Conservation (phyloP, 345 rosid genomes). For the Hypericum androsaemum region DNA sequence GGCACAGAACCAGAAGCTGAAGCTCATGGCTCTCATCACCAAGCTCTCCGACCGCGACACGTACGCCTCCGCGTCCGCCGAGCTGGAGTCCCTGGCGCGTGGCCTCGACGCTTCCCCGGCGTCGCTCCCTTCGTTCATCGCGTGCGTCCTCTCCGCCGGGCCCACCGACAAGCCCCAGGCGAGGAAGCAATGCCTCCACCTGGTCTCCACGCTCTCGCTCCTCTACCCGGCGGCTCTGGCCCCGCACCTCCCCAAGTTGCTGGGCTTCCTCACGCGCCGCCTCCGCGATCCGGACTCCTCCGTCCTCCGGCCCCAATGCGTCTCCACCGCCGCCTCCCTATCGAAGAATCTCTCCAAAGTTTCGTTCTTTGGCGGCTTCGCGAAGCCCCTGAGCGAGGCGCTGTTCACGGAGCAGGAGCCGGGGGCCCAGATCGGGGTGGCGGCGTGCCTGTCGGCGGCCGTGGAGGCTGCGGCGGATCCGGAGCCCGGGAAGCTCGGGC, state of each 20-base stretch:
- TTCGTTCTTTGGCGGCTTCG: slow-evolving; percentile 43
- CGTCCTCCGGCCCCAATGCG: slow-evolving; percentile 51
- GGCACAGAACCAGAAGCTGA: slow-evolving; percentile 49
- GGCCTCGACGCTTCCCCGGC: slow-evolving; percentile 14
- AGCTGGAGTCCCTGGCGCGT: slow-evolving; percentile 62
- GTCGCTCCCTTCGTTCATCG: slow-evolving; percentile 26
- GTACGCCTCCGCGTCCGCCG: slow-evolving; percentile 50
- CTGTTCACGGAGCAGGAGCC: slow-evolving; percentile 82
- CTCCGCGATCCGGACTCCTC: slow-evolving; percentile 77
- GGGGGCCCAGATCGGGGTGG: slow-evolving; percentile 75
- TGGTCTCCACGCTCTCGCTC: slow-evolving; percentile 47
- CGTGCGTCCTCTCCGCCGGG: slow-evolving; percentile 64
- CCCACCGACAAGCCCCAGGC: slow-evolving; percentile 59
- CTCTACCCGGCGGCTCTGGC: slow-evolving; percentile 44
- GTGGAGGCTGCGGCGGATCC: slow-evolving; percentile 64
- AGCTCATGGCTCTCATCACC: slow-evolving; percentile 38
- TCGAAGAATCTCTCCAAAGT: slow-evolving; percentile 47
- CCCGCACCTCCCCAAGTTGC: slow-evolving; percentile 55
- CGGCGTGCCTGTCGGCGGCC: slow-evolving; percentile 75
- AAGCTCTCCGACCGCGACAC: slow-evolving; percentile 92
- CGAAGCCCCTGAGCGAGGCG: slow-evolving; percentile 68
- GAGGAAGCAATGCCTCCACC: slow-evolving; percentile 64
- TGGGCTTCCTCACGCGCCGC: slow-evolving; percentile 52
- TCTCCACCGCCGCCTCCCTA: slow-evolving; percentile 48
- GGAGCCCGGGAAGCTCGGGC: slow-evolving; percentile 45